Percentiles rank a stretch among this genome's conserved stretches.
phyloP scores from a whole-genome alignment of 495 filamentous ascomycete genomes.

The Corynascus novoguineensis region DNA sequence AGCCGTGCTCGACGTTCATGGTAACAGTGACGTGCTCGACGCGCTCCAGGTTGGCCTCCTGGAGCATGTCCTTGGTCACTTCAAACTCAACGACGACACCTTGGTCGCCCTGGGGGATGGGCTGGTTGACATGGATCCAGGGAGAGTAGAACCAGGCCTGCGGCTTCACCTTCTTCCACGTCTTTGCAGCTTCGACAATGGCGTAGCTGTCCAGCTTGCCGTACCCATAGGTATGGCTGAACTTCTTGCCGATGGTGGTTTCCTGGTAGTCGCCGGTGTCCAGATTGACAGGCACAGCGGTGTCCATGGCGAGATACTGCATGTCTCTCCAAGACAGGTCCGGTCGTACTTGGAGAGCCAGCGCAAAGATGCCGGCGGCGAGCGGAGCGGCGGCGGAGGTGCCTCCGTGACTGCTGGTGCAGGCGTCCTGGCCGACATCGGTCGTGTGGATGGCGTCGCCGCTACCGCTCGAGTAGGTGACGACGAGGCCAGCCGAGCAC shows the following conservation, averaged over 20 bases:
- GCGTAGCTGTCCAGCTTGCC: constrained; percentile 87
- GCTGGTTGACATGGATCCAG: constrained; percentile 81
- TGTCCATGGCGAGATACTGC: constrained; percentile 83
- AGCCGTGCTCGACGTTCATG: constrained; percentile 86
- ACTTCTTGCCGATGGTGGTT: constrained; percentile 74
- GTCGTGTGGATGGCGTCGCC: constrained; percentile 91
- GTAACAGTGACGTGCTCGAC: constrained; percentile 95
- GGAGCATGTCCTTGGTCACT: constrained; percentile 69
- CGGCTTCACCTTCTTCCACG: constrained; percentile 86
- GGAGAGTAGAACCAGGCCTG: constrained; percentile 93
- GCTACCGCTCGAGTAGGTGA: constrained; percentile 91
- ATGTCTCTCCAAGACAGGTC: constrained; percentile 91
- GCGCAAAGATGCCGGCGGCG: constrained; percentile 84
- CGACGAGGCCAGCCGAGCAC: constrained; percentile 90
- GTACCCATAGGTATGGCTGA: constrained; percentile 91
- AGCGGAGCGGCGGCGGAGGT: constrained; percentile 96
- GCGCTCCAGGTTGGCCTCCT: constrained; percentile 73
- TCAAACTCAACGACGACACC: constrained; percentile 73
- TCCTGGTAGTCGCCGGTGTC: constrained; percentile 71
- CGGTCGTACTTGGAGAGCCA: constrained; percentile 80
- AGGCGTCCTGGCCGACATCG: constrained; percentile 79
- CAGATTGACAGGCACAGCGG: constrained; percentile 72
- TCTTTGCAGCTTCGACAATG: constrained; percentile 79
- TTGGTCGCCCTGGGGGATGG: constrained; percentile 78
- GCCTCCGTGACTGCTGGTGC: constrained; percentile 75